Percentiles rank a stretch among this genome's conserved stretches.
Conservation (phyloP, 2,329 filamentous ascomycete genomes). For the Nothopassalora personata region DNA sequence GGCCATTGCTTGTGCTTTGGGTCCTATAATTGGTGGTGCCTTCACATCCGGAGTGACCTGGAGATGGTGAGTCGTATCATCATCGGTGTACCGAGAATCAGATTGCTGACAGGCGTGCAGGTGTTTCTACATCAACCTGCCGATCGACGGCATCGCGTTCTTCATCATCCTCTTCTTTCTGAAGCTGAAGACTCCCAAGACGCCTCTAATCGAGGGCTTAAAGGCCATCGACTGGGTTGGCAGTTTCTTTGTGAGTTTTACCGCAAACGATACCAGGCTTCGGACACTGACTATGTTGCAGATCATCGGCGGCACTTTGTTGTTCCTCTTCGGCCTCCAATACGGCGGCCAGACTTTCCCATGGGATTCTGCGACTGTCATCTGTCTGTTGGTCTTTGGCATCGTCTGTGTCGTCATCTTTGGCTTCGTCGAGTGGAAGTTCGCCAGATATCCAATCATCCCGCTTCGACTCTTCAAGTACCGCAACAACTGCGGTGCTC, state of each 20-base stretch:
- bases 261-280: not conserved
- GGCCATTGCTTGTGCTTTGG: constrained; percentile 50
- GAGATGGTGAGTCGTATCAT: constrained; percentile 46
- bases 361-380: constrained; percentile 51
- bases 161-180: constrained; percentile 48
- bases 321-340: constrained; percentile 50
- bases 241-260: constrained; percentile 34
- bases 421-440: constrained; percentile 55
- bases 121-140: constrained; percentile 56
- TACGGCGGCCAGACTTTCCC: constrained; percentile 50
- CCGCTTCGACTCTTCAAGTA: constrained; percentile 57
- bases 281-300: not conserved
- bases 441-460: constrained; percentile 64
- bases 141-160: constrained; percentile 50
- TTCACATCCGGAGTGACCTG: constrained; percentile 44
- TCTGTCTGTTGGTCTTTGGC: constrained; percentile 51
- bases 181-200: constrained; percentile 51
- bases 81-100: not conserved
- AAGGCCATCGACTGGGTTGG: constrained; percentile 52
- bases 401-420: constrained; percentile 47
- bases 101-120: not conserved
- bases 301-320: constrained; percentile 47
- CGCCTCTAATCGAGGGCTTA: constrained; percentile 44
- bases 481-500: constrained; percentile 53
- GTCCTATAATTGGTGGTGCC: constrained; percentile 50